phyloP scores from a whole-genome alignment of 257 asterid species.

The Forsythia viridissima region DNA sequence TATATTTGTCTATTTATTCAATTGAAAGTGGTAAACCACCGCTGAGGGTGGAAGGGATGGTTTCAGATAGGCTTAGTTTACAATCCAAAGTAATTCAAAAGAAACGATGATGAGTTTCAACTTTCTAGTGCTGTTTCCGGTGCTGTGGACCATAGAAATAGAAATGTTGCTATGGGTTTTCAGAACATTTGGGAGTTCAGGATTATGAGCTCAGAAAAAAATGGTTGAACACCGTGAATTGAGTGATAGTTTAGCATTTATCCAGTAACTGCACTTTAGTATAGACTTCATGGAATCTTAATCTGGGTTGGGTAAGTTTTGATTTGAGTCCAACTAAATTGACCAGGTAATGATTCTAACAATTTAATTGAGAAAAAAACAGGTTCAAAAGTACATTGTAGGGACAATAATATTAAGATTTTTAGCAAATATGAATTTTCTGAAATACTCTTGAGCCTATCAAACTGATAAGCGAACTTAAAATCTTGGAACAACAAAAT shows the following conservation, averaged over 20 bases:
- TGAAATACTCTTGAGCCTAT: neutral
- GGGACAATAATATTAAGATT: neutral
- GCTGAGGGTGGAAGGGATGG: neutral
- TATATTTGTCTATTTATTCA: no score
- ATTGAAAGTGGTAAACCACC: neutral
- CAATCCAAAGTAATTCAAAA: neutral
- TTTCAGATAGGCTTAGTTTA: neutral
- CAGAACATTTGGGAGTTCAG: neutral
- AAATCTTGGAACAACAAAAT: neutral
- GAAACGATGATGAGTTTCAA: neutral
- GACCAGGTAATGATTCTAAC: neutral
- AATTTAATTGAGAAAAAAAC: neutral
- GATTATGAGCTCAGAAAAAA: neutral
- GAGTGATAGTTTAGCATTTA: neutral
- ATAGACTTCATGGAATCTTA: neutral
- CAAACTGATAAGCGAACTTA: neutral
- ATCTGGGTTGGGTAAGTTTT: neutral
- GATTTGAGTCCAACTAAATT: neutral
- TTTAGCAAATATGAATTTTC: neutral
- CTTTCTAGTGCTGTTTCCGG: neutral
- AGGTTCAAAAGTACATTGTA: neutral
- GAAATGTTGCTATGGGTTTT: neutral
- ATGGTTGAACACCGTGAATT: neutral
- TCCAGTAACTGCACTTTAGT: neutral
- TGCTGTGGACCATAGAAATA: neutral